Conservation (phyloP, 768 basidiomycete species). For the Porphyrellus cyaneotinctus region DNA sequence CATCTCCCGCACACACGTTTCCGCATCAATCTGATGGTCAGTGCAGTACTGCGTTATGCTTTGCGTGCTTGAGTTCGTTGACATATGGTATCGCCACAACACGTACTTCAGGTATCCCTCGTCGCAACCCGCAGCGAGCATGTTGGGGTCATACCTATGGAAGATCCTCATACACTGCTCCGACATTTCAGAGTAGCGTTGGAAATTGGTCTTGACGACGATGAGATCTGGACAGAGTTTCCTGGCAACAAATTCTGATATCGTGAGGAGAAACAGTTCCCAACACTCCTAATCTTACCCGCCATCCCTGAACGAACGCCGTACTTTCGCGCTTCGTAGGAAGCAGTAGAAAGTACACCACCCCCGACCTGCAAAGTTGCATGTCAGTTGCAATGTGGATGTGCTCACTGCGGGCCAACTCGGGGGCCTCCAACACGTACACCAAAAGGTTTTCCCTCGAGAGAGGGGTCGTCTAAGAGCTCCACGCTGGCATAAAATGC, state of each 20-base stretch:
- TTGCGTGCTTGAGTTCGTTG: slow-evolving; percentile 27
- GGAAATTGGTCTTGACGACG: slow-evolving; percentile 53
- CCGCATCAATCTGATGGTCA: slow-evolving; percentile 58
- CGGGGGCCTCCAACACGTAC: slow-evolving; percentile 35
- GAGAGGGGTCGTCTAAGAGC: slow-evolving; percentile 56
- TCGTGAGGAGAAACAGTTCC: not conserved
- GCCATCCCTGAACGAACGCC: slow-evolving; percentile 96
- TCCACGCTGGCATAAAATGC: slow-evolving; percentile 88
- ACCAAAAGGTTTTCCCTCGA: slow-evolving; percentile 70
- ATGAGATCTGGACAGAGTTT: slow-evolving; percentile 91
- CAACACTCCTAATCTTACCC: slow-evolving; percentile 40
- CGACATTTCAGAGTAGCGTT: slow-evolving; percentile 69
- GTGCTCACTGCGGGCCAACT: not conserved
- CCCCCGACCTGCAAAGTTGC: slow-evolving; percentile 56
- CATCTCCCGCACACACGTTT: slow-evolving; percentile 77
- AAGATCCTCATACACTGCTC: slow-evolving; percentile 65
- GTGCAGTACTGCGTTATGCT: slow-evolving; percentile 81
- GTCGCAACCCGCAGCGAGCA: slow-evolving; percentile 77
- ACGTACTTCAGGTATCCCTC: slow-evolving; percentile 89
- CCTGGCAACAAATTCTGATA: slow-evolving; percentile 81
- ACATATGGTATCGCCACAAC: not conserved
- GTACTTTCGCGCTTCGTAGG: slow-evolving; percentile 87
- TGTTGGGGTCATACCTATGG: slow-evolving; percentile 68
- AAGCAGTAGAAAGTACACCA: slow-evolving; percentile 84
- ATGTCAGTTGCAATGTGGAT: slow-evolving; percentile 1